Base-by-base conservation (phyloP, 1,284 basidiomycete genomes). In the Ustilago nuda region DNA sequence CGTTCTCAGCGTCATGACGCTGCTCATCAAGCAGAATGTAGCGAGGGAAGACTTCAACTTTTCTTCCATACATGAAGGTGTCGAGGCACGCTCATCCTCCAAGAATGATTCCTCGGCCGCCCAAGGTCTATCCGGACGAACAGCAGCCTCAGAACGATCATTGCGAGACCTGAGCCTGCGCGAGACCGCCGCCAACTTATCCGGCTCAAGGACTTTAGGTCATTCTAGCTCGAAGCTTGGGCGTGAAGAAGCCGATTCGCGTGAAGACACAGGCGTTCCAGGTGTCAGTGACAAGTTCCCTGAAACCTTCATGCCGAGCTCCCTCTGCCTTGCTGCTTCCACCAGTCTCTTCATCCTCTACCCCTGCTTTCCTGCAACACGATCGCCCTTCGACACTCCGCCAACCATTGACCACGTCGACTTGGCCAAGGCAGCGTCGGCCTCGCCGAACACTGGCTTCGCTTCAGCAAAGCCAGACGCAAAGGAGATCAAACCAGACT, bases 11-110 rank as follows among this genome's bases (percentile, higher is more conserved):
- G 91, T 94, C 56, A 83, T 83, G 80, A 81, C 79, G 3, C 87
- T 92, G 51, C 93, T 93, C 85, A 89, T 95, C 51, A 91, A 92
- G 17, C 91, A 94, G 62, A 81, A 75, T 8, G 78, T 80, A 1
- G 79, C 71, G 23, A 59, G 82, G 17, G 84, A 84, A n/a, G 82
- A 84, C 19, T 56, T 72, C 48, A 66, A 50, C 52, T 76, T 76
- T 43, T 63, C 73, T 7, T 71, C 68, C 8, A 66, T 56, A 46
- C 61, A 68, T 30, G 75, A 74, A 43, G 63, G 55, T 39, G 59
- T 66, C 35, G 74, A 66, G 19, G 45, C 64, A n/a, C 56, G 68
- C 8, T 41, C 60, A 6, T 56, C 63, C 4, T 57, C 67, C 54
- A 69, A 61, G 36, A 57, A 35, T 41, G 67, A 66, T 11, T 23